phyloP scores from a whole-genome alignment of 2,329 filamentous ascomycete genomes.

The Mycosphaerella sp. region DNA sequence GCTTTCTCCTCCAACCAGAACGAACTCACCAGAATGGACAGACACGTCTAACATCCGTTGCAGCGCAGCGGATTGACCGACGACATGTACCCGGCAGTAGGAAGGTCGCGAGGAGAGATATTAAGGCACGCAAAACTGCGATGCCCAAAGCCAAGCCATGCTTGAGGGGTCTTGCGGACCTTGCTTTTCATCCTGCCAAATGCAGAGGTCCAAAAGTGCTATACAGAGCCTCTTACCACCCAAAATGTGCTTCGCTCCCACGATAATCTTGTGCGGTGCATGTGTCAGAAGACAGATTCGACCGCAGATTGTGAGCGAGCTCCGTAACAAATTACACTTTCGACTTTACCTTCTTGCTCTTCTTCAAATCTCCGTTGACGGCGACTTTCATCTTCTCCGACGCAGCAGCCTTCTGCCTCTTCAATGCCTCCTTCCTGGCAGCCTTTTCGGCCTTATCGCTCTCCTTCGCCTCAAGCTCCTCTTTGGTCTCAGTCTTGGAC shows the following conservation, averaged over 20 bases:
- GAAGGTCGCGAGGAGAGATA: background rate
- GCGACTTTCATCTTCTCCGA: constrained; percentile 7
- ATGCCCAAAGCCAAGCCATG: constrained; percentile 10
- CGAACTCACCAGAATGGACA: no score
- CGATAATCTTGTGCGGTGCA: no score
- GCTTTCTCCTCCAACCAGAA: no score
- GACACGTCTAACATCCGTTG: no score
- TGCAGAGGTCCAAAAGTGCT: background rate
- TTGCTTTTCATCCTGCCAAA: background rate
- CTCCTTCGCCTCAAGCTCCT: constrained; percentile 19
- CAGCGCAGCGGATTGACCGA: background rate
- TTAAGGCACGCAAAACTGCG: constrained; percentile 9
- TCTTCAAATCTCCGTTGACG: constrained; percentile 13
- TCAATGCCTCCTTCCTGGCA: constrained; percentile 25
- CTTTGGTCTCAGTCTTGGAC: constrained; percentile 24
- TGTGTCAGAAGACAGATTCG: background rate
- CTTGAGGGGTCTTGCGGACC: constrained; percentile 12
- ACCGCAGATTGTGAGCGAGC: background rate
- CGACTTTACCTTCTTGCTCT: constrained; percentile 11
- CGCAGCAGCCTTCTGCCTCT: constrained; percentile 26
- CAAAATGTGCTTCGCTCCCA: no score
- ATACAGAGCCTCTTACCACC: background rate
- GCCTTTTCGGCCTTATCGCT: constrained; percentile 23
- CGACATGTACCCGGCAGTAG: background rate
- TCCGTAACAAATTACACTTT: background rate